A percentile compares a stretch with the other conserved stretches of the same genome.
These are phyloP conservation scores for Hydrangea macrophylla DNA, from an alignment of 148 eudicot genomes.

Conservation along the genomic window DNA sequence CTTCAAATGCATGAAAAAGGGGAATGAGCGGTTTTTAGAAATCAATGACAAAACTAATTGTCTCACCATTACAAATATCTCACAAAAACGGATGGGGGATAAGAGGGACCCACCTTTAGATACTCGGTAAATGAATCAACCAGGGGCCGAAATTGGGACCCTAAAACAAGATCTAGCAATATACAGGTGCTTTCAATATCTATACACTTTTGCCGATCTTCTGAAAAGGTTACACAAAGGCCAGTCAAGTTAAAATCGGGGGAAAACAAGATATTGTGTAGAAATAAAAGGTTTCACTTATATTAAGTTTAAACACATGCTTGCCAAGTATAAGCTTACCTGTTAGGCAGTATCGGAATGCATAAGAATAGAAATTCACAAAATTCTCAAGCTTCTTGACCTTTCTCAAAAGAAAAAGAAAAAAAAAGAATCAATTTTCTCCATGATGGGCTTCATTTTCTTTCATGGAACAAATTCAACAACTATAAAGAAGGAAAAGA, in stretches of 20 bases:
- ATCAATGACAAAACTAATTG: not conserved
- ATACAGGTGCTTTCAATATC: slow-evolving; percentile 89
- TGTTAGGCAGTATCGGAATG: slow-evolving; percentile 86
- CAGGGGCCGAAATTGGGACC: slow-evolving; percentile 65
- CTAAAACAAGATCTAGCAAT: slow-evolving; percentile 81
- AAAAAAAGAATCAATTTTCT: not conserved
- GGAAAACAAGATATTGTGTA: slow-evolving; percentile 6
- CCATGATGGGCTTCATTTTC: not conserved
- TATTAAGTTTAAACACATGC: not conserved
- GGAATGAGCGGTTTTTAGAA: not conserved
- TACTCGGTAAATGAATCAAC: slow-evolving; percentile 72
- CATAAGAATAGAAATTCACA: slow-evolving; percentile 69
- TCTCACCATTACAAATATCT: not conserved
- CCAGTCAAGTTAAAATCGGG: not conserved
- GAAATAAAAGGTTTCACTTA: not conserved
- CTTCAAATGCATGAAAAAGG: slow-evolving; percentile 1
- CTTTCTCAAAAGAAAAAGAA: slow-evolving; percentile 31
- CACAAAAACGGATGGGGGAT: not conserved
- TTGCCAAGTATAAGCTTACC: slow-evolving; percentile 35
- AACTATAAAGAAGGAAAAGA: not conserved
- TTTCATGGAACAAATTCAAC: not conserved
- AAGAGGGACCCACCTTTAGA: slow-evolving; percentile 48
- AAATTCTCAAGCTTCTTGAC: slow-evolving; percentile 66
- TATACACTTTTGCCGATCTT: slow-evolving; percentile 90
- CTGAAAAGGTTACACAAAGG: slow-evolving; percentile 31